phyloP scores from a whole-genome alignment of 1,139 yeast species.

The Dujonia santamariae region DNA sequence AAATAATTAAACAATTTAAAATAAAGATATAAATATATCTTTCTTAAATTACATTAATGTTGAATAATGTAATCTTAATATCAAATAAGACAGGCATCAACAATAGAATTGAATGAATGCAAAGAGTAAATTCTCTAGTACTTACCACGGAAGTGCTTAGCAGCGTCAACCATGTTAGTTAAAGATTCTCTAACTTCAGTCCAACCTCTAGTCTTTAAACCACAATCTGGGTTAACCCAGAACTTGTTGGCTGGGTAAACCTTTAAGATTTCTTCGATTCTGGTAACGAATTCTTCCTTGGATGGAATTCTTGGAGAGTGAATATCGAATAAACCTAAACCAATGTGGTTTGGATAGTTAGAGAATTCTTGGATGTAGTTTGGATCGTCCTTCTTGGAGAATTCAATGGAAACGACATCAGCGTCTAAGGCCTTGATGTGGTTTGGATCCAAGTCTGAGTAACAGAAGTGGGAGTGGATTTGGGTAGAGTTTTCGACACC shows the following conservation, averaged over 20 bases:
- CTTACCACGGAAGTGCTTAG: constrained; percentile 85
- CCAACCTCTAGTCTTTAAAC: constrained; percentile 98
- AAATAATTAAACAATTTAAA: constrained; percentile 17
- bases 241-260: constrained; percentile 96
- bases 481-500: constrained; percentile 95
- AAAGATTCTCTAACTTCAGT: constrained; percentile 81
- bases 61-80: constrained; percentile 56
- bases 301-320: constrained; percentile 99
- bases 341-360: constrained; percentile 98
- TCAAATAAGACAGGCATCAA: constrained; percentile 36
- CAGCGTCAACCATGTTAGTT: constrained; percentile 98
- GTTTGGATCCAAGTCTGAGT: constrained; percentile 99
- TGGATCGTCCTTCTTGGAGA: constrained; percentile 99
- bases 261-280: constrained; percentile 92
- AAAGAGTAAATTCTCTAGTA: constrained; percentile 21
- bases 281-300: constrained; percentile 88
- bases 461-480: constrained; percentile 99
- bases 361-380: constrained; percentile 96
- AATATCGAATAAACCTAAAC: constrained; percentile 97
- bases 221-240: constrained; percentile 99
- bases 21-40: constrained; percentile 13
- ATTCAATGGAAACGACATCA: constrained; percentile 98
- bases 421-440: constrained; percentile 99
- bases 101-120: constrained; percentile 37
- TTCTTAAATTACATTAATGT: constrained; percentile 55